phyloP scores from a whole-genome alignment of 2,329 filamentous ascomycete species.

The Fusarium piperis region DNA sequence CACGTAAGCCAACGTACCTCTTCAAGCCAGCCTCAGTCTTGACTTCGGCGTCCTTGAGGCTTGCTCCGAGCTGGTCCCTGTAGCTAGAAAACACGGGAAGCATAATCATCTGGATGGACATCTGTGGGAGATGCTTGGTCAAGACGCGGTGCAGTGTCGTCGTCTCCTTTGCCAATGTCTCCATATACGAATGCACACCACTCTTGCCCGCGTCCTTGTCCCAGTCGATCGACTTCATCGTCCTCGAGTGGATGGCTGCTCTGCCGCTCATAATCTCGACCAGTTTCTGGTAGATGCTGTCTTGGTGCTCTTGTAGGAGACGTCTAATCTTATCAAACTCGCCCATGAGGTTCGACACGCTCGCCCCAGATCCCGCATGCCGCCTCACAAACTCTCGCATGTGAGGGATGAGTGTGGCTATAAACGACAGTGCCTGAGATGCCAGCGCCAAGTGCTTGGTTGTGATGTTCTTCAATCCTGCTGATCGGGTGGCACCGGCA shows the following conservation, averaged over 20 bases:
- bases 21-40: constrained; percentile 74
- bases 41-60: constrained; percentile 72
- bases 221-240: constrained; percentile 81
- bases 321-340: constrained; percentile 91
- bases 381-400: constrained; percentile 90
- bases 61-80: constrained; percentile 78
- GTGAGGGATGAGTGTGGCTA: constrained; percentile 87
- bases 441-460: constrained; percentile 94
- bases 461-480: constrained; percentile 94
- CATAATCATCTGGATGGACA: constrained; percentile 85
- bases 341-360: constrained; percentile 70
- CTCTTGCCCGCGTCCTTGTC: constrained; percentile 57
- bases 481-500: constrained; percentile 87
- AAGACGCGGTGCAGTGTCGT: constrained; percentile 85
- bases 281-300: constrained; percentile 89
- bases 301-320: constrained; percentile 87
- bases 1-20: constrained; percentile 63
- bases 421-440: constrained; percentile 87
- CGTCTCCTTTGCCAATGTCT: constrained; percentile 87
- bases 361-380: constrained; percentile 66
- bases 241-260: constrained; percentile 76
- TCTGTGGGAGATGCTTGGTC: constrained; percentile 81
- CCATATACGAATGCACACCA: constrained; percentile 77
- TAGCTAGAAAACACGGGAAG: constrained; percentile 84
- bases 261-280: constrained; percentile 91